These are phyloP conservation scores for Epichloe uncinata DNA, from an alignment of 2,329 filamentous ascomycete species.

Conservation along the genomic window DNA sequence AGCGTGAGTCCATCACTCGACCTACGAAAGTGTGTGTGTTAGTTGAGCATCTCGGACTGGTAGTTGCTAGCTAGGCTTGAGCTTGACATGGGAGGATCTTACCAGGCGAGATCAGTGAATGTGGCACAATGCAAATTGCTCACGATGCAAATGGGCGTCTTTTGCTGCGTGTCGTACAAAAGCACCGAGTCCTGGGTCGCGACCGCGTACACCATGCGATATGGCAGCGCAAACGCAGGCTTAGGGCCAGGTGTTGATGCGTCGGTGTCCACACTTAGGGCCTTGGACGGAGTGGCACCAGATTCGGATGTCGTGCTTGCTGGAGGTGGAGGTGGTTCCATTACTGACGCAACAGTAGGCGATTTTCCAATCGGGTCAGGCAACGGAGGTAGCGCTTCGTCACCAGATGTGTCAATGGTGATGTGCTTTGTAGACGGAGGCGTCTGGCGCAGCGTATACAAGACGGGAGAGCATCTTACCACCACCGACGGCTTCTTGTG, in stretches of 20 bases:
- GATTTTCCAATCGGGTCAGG: conserved; percentile 68
- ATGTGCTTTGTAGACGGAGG: conserved; percentile 68
- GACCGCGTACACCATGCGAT: conserved; percentile 91
- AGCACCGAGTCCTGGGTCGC: conserved; percentile 92
- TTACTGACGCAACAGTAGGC: conserved; percentile 44
- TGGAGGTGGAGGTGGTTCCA: conserved; percentile 69
- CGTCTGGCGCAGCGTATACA: conserved; percentile 65
- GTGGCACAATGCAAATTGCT: conserved; percentile 96
- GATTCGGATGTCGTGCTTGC: conserved; percentile 36
- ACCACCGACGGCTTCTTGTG: conserved; percentile 98
- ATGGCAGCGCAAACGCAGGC: conserved; percentile 71
- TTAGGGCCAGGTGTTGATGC: conserved; percentile 44
- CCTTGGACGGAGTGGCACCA: conserved; percentile 38
- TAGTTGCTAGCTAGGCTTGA: background rate
- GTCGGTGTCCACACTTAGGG: conserved; percentile 28
- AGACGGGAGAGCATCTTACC: conserved; percentile 82
- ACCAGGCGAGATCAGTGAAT: conserved; percentile 94
- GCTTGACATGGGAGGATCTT: conserved; percentile 11
- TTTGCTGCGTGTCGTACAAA: conserved; percentile 93
- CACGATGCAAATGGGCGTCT: conserved; percentile 83
- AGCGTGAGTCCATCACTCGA: conserved; percentile 43
- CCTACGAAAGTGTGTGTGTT: conserved; percentile 22
- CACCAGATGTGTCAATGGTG: conserved; percentile 82
- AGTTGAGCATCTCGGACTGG: conserved; percentile 7
- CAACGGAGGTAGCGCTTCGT: conserved; percentile 70